These are phyloP conservation scores for Penicillium bovifimosum DNA, from an alignment of 495 filamentous ascomycete genomes.

Conservation along the genomic window DNA sequence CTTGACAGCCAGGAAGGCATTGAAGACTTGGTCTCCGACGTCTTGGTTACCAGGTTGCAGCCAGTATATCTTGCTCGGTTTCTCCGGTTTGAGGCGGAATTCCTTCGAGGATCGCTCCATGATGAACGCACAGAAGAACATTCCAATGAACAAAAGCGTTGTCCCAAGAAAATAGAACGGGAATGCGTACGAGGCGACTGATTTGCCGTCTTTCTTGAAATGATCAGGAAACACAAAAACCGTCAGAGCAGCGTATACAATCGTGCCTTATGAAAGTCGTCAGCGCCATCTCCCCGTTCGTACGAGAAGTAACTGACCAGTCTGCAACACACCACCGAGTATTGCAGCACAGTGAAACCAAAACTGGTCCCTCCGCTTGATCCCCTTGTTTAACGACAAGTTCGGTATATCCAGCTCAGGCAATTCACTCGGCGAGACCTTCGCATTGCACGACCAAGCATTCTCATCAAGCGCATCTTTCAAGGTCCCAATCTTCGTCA, in stretches of 20 bases:
- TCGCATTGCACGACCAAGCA: constrained; percentile 19
- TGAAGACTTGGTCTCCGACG: constrained; percentile 39
- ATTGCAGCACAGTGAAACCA: constrained; percentile 35
- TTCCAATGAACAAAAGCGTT: constrained; percentile 31
- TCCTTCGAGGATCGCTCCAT: constrained; percentile 35
- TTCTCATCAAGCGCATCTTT: constrained; percentile 22
- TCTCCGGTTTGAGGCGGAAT: constrained; percentile 21
- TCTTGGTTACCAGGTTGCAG: constrained; percentile 38
- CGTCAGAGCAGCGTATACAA: constrained; percentile 31
- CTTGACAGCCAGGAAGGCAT: constrained; percentile 31
- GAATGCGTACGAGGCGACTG: constrained; percentile 33
- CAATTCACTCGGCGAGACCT: neutral
- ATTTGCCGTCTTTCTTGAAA: constrained; percentile 28
- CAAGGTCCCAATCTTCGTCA: constrained; percentile 25
- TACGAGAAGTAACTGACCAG: constrained; percentile 17
- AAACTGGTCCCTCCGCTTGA: constrained; percentile 22
- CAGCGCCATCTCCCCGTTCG: neutral
- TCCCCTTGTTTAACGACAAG: constrained; percentile 44
- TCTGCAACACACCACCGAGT: constrained; percentile 27
- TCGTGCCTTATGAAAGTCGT: constrained; percentile 17
- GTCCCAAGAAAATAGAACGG: constrained; percentile 36
- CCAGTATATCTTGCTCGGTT: constrained; percentile 38
- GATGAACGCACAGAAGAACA: constrained; percentile 39
- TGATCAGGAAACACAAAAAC: constrained; percentile 25
- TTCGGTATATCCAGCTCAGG: constrained; percentile 40